Conservation (phyloP, 441 rosid species). For the Erodium trifolium region DNA sequence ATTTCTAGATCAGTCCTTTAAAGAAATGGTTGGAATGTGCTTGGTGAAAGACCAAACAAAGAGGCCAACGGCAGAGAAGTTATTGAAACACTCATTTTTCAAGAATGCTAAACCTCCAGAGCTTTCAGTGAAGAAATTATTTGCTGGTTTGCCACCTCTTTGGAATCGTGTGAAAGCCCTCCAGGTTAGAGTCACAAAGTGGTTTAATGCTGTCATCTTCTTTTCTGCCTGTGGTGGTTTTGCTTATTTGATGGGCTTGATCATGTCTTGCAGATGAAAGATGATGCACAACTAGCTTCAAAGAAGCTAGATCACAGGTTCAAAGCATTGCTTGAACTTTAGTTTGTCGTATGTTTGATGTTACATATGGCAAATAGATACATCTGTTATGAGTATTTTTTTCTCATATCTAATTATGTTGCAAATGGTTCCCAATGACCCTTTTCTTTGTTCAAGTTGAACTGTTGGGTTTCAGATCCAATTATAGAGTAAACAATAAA, state of each 20-base stretch:
- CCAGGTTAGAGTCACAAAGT: conserved; percentile 44
- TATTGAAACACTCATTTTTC: conserved; percentile 85
- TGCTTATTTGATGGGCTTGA: conserved; percentile 19
- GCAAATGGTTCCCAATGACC: not conserved
- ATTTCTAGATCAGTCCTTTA: conserved; percentile 94
- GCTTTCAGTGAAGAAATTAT: conserved; percentile 63
- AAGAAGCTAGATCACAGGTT: conserved; percentile 93
- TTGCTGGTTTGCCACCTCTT: conserved; percentile 79
- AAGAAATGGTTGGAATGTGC: conserved; percentile 99
- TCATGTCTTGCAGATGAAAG: conserved; percentile 63
- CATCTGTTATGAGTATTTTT: not conserved
- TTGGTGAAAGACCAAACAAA: conserved; percentile 97
- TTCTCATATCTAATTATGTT: no score
- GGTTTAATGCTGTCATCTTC: conserved; percentile 17
- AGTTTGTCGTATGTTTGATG: not conserved
- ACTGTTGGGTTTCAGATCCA: not conserved
- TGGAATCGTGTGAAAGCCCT: conserved; percentile 90
- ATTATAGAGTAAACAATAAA: no score
- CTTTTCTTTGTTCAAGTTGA: not conserved
- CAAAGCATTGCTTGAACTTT: conserved; percentile 10
- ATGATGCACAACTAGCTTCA: conserved; percentile 83
- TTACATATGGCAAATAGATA: not conserved
- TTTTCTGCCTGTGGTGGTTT: conserved; percentile 12
- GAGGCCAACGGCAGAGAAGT: conserved; percentile 95
- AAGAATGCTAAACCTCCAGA: conserved; percentile 87